phyloP scores from a whole-genome alignment of 2,329 filamentous ascomycete genomes.

The Calonectria fujianensis region DNA sequence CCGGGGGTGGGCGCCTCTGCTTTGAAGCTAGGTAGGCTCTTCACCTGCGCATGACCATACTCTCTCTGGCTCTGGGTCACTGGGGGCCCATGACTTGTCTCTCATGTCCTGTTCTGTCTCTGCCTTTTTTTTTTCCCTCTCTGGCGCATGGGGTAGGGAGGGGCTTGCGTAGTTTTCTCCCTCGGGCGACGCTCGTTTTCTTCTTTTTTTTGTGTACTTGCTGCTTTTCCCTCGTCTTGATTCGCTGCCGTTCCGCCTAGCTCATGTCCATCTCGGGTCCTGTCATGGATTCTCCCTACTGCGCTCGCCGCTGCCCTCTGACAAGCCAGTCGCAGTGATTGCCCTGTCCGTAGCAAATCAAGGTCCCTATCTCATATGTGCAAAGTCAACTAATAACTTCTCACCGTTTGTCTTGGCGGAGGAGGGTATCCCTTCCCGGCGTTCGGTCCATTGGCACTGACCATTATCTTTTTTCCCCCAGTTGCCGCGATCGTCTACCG shows the following conservation, averaged over 20 bases:
- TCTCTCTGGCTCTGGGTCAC: constrained; percentile 1
- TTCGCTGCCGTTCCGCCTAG: constrained; percentile 9
- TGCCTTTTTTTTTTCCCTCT: neutral
- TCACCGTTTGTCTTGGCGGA: constrained; percentile 17
- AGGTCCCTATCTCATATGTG: neutral
- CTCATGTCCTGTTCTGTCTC: constrained; percentile 1
- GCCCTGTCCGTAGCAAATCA: constrained; percentile 16
- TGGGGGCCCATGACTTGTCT: constrained; percentile 21
- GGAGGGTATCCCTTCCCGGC: constrained; percentile 9
- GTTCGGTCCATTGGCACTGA: constrained; percentile 1
- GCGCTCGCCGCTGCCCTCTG: neutral
- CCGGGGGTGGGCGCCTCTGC: constrained; percentile 14
- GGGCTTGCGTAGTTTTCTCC: constrained; percentile 11
- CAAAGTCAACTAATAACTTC: constrained; percentile 11
- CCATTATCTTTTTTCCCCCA: constrained; percentile 1
- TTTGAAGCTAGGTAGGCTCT: constrained; percentile 9
- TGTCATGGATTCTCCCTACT: constrained; percentile 19
- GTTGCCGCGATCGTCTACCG: constrained; percentile 13
- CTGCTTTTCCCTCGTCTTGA: neutral
- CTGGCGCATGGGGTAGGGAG: no score
- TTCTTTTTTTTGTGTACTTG: neutral
- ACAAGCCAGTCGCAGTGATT: constrained; percentile 13
- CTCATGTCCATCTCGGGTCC: neutral
- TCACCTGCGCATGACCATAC: constrained; percentile 33
- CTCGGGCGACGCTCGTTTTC: neutral